phyloP scores from a whole-genome alignment of 1,284 basidiomycete genomes.

The Phaffia rhodozyma region DNA sequence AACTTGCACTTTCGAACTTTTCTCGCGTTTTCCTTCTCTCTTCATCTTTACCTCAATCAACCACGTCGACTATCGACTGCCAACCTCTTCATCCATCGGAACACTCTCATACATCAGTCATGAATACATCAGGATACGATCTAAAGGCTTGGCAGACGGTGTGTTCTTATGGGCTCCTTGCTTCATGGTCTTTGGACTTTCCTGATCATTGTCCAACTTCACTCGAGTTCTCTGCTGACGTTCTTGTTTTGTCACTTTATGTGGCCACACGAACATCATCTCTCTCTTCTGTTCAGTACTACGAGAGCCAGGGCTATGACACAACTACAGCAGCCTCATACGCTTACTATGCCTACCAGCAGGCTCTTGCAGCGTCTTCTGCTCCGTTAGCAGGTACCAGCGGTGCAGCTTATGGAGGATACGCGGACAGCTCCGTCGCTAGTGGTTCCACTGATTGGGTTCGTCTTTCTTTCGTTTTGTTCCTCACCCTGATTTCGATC shows the following conservation, averaged over 20 bases:
- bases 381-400: not conserved
- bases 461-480: constrained; percentile 6
- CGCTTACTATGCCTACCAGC: constrained; percentile 10
- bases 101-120: not conserved
- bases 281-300: constrained; percentile 28
- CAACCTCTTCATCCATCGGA: not conserved
- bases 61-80: not conserved
- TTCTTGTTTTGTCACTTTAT: not conserved
- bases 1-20: not conserved
- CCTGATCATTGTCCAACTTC: too few relatives aligned
- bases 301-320: constrained; percentile 35
- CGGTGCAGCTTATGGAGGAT: not conserved
- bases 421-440: constrained; percentile 14
- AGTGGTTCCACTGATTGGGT: constrained; percentile 1
- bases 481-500: constrained; percentile 8
- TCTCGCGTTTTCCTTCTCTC: not conserved
- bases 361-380: constrained; percentile 21
- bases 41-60: not conserved
- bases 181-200: not conserved
- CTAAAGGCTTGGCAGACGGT: constrained; percentile 14
- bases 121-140: constrained; percentile 12
- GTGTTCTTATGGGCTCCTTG: not conserved
- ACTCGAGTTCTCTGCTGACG: too few relatives aligned
- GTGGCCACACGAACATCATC: not conserved
- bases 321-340: constrained; percentile 22